Conservation (phyloP, 2,329 filamentous ascomycete species). For the Aspergillus sp. region DNA sequence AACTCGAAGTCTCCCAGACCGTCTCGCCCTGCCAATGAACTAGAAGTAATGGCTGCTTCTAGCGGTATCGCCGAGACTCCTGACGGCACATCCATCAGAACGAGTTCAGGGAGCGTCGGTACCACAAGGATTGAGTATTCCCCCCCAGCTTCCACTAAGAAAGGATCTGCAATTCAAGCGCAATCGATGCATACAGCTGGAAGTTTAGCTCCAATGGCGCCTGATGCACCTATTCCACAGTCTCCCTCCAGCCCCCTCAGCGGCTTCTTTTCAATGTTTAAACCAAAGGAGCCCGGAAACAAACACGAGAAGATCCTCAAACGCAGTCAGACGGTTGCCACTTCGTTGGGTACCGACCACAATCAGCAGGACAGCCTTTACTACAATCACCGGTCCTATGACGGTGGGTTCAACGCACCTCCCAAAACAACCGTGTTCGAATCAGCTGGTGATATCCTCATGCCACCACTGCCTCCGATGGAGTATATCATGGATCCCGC, state of each 20-base stretch:
- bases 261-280: slow-evolving; percentile 75
- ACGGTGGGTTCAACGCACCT: slow-evolving; percentile 66
- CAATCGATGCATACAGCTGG: slow-evolving; percentile 16
- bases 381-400: slow-evolving; percentile 56
- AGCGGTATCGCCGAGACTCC: slow-evolving; percentile 23
- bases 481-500: slow-evolving; percentile 85
- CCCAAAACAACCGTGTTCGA: slow-evolving; percentile 94
- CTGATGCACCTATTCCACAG: slow-evolving; percentile 22
- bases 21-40: slow-evolving; percentile 31
- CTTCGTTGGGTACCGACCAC: slow-evolving; percentile 16
- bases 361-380: slow-evolving; percentile 34
- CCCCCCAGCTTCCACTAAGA: slow-evolving; percentile 22
- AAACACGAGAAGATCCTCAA: slow-evolving; percentile 68
- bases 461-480: slow-evolving; percentile 80
- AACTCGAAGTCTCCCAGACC: slow-evolving; percentile 62
- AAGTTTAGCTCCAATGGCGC: not conserved
- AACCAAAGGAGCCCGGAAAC: slow-evolving; percentile 56
- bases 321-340: slow-evolving; percentile 72
- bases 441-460: slow-evolving; percentile 88
- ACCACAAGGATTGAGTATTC: not conserved
- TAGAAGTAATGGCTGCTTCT: slow-evolving; percentile 29
- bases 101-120: slow-evolving; percentile 1
- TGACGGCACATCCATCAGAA: slow-evolving; percentile 10
- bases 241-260: slow-evolving; percentile 58
- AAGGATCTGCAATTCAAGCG: slow-evolving; percentile 27